phyloP scores from a whole-genome alignment of 305 asterid genomes.

The Solanum hybrid region DNA sequence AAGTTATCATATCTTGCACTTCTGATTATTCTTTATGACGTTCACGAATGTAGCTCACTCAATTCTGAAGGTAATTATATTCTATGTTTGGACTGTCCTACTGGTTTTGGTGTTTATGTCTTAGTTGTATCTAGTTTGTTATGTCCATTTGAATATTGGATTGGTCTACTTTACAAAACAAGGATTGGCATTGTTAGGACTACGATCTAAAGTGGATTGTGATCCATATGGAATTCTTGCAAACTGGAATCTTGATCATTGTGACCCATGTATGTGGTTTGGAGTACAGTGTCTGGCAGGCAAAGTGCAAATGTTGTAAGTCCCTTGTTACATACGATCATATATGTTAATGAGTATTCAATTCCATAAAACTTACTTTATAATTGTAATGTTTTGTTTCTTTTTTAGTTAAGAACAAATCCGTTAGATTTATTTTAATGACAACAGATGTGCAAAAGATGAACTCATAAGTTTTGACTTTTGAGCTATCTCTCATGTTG shows the following conservation, averaged over 20 bases:
- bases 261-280: constrained; percentile 78
- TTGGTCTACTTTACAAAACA: constrained; percentile 18
- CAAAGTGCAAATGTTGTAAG: constrained; percentile 71
- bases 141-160: background rate
- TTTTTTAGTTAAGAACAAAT: background rate
- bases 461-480: background rate
- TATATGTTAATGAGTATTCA: background rate
- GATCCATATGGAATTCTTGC: constrained; percentile 64
- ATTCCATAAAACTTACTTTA: background rate
- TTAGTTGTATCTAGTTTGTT: background rate
- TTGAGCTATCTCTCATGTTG: background rate
- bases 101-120: background rate
- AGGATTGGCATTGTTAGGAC: constrained; percentile 63
- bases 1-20: constrained; percentile 31
- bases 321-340: constrained; percentile 2
- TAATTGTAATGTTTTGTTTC: background rate
- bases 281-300: constrained; percentile 71
- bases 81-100: background rate
- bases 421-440: background rate
- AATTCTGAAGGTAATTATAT: constrained; percentile 62
- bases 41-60: constrained; percentile 50
- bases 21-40: constrained; percentile 37
- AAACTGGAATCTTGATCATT: constrained; percentile 59
- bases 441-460: background rate
- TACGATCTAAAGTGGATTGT: constrained; percentile 45